These are phyloP conservation scores for Prasinococcaceae sp. DNA, from an alignment of 139 green algal species.

Conservation along the genomic window DNA sequence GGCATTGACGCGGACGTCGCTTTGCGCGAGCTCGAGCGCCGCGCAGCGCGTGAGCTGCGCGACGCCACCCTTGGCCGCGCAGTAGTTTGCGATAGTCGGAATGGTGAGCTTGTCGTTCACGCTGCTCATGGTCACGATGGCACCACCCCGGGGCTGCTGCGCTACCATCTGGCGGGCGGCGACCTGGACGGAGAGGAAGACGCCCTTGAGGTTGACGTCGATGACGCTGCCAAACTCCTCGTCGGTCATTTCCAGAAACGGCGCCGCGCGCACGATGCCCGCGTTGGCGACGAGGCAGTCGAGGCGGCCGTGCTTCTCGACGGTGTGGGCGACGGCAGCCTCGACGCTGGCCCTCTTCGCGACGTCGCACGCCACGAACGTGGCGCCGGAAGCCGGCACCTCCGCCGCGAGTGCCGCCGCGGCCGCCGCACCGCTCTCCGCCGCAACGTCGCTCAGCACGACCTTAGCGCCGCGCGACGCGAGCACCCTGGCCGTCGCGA, in stretches of 20 bases:
- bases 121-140: conserved; percentile 66
- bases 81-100: conserved; percentile 37
- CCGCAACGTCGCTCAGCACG: conserved; percentile 53
- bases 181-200: conserved; percentile 53
- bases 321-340: conserved; percentile 29
- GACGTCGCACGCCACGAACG: conserved; percentile 49
- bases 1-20: conserved; percentile 71
- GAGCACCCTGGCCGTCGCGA: conserved; percentile 47
- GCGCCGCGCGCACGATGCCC: conserved; percentile 49
- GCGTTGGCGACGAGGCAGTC: conserved; percentile 53
- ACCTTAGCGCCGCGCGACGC: conserved; percentile 41
- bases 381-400: conserved; percentile 18
- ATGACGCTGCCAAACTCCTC: conserved; percentile 66
- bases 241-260: conserved; percentile 71
- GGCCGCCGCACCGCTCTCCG: conserved; percentile 21
- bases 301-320: conserved; percentile 40
- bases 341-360: conserved; percentile 41
- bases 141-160: conserved; percentile 41
- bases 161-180: conserved; percentile 56
- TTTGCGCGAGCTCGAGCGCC: conserved; percentile 51
- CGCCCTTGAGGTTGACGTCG: conserved; percentile 68
- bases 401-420: conserved; percentile 24
- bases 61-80: conserved; percentile 69
- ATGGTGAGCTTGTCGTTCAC: conserved; percentile 70
- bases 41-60: conserved; percentile 69